A percentile compares a stretch with the other conserved stretches of the same genome.
These are phyloP conservation scores for Cladosporium sp. DNA, from an alignment of 2,329 filamentous ascomycete genomes.

Conservation along the genomic window DNA sequence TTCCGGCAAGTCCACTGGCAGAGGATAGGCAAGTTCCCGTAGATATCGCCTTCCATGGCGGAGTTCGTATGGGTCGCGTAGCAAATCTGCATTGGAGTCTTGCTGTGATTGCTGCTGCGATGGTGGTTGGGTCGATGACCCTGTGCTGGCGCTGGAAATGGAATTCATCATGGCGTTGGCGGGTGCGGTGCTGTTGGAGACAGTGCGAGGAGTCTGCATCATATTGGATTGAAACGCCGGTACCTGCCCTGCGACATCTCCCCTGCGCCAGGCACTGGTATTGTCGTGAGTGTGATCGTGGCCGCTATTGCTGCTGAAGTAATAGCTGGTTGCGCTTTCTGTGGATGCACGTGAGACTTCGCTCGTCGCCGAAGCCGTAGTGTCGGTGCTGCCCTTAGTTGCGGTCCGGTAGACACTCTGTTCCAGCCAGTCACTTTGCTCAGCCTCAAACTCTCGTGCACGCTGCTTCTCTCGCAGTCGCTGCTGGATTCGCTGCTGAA, in stretches of 20 bases:
- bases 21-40: constrained; percentile 77
- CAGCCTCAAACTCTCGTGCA: constrained; percentile 1
- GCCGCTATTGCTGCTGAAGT: constrained; percentile 17
- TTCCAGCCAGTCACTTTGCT: constrained; percentile 16
- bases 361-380: background rate
- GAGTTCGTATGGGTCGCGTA: constrained; percentile 43
- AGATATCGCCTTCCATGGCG: constrained; percentile 83
- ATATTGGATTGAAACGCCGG: constrained; percentile 1
- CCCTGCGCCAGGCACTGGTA: constrained; percentile 11
- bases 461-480: constrained; percentile 13
- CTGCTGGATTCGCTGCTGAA: constrained; percentile 8
- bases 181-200: background rate
- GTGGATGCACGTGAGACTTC: constrained; percentile 10
- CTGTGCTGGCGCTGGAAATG: constrained; percentile 14
- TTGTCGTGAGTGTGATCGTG: background rate
- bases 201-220: constrained; percentile 15
- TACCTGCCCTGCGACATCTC: constrained; percentile 7
- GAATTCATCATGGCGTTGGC: background rate
- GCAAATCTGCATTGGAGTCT: constrained; percentile 1
- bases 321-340: constrained; percentile 16
- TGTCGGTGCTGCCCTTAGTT: background rate
- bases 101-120: constrained; percentile 2
- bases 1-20: constrained; percentile 84
- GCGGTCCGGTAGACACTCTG: background rate
- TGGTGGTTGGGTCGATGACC: constrained; percentile 1